Conservation (phyloP, 2,329 filamentous ascomycete genomes). For the Xylariaceae sp. region DNA sequence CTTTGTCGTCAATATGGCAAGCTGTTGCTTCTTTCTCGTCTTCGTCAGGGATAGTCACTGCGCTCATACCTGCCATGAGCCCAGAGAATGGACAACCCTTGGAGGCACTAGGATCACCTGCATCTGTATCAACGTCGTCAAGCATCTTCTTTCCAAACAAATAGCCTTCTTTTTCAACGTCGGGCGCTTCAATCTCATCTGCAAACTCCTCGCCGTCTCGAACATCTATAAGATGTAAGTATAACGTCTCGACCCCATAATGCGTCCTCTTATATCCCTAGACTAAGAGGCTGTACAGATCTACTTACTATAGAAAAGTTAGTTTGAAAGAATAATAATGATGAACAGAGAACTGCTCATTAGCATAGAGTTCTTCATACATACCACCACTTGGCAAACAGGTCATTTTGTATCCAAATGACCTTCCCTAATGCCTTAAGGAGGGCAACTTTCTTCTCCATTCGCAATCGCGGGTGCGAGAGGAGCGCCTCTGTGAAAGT, state of each 20-base stretch:
- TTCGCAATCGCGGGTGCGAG: constrained; percentile 69
- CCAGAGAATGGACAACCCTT: constrained; percentile 35
- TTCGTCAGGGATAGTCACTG: constrained; percentile 2
- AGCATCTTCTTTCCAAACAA: constrained; percentile 67
- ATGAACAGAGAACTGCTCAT: too few relatives aligned
- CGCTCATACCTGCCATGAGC: constrained; percentile 15
- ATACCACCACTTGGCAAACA: constrained; percentile 77
- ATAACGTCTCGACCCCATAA: neutral
- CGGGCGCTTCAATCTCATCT: constrained; percentile 51
- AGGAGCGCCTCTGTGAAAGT: constrained; percentile 78
- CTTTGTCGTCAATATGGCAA: neutral
- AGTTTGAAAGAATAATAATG: too few relatives aligned
- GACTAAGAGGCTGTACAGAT: too few relatives aligned
- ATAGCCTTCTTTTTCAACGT: constrained; percentile 67
- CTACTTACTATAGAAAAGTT: constrained; percentile 21
- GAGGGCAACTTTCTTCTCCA: constrained; percentile 73
- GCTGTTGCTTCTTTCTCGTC: neutral
- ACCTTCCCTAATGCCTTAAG: constrained; percentile 80
- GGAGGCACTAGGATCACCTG: constrained; percentile 33
- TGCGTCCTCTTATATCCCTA: neutral
- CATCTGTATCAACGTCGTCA: constrained; percentile 46
- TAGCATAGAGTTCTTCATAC: too few relatives aligned
- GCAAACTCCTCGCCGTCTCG: constrained; percentile 66
- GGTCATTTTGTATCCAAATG: constrained; percentile 87
- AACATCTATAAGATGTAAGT: constrained; percentile 46